These are phyloP conservation scores for Stachybotrys elegans DNA, from an alignment of 2,329 filamentous ascomycete species.

Conservation along the genomic window DNA sequence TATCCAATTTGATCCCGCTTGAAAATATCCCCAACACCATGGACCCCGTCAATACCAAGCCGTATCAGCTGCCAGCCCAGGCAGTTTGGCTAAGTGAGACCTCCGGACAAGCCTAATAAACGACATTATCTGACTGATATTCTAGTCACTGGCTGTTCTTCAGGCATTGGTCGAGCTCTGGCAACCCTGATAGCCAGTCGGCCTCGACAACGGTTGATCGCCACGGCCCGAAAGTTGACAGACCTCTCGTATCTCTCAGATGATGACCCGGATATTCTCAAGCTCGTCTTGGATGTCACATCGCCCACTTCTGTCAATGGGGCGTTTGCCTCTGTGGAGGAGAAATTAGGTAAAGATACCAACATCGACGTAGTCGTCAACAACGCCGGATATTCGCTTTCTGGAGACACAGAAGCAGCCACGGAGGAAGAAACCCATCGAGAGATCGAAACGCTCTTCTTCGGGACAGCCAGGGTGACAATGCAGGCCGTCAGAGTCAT, in stretches of 20 bases:
- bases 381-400: conserved; percentile 23
- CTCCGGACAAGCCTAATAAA: too few relatives aligned
- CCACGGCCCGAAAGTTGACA: conserved; percentile 40
- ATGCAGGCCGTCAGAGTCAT: conserved; percentile 31
- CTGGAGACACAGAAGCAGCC: conserved; percentile 19
- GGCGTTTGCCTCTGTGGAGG: conserved; percentile 26
- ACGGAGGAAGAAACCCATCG: conserved; percentile 18
- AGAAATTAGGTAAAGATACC: conserved; percentile 22
- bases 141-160: too few relatives aligned
- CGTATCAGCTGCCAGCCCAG: too few relatives aligned
- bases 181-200: too few relatives aligned
- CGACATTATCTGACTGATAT: too few relatives aligned
- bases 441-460: conserved; percentile 39
- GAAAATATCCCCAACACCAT: too few relatives aligned
- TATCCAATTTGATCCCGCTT: too few relatives aligned
- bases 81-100: too few relatives aligned
- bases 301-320: conserved; percentile 27
- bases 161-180: too few relatives aligned
- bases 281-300: conserved; percentile 42
- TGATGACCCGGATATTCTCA: conserved; percentile 31
- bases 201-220: too few relatives aligned
- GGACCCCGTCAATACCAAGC: too few relatives aligned
- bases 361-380: conserved; percentile 28
- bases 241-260: conserved; percentile 35
- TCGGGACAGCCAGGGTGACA: conserved; percentile 33